Evolutionary conservation across 2,329 filamentous ascomycete genomes (phyloP).

Genomic region (Penicillium palitans): DNA sequence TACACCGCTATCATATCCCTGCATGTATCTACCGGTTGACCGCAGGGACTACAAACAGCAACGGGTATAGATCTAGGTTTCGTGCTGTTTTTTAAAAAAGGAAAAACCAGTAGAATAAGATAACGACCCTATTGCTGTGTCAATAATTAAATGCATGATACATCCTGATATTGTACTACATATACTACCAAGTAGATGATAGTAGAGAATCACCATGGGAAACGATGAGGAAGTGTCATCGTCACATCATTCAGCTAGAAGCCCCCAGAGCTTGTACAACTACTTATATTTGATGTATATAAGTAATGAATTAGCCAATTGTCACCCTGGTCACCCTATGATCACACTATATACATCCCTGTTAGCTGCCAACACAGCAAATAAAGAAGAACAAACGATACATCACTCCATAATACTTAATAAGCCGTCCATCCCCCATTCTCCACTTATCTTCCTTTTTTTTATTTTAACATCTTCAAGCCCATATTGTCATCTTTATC

Average conservation of each 20-base stretch:
- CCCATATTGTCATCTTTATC: not conserved
- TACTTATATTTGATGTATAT: not conserved
- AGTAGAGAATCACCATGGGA: too few relatives aligned
- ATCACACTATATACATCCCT: not conserved
- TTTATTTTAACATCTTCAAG: not conserved
- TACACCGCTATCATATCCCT: not conserved
- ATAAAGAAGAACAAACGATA: not conserved
- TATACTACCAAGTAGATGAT: too few relatives aligned
- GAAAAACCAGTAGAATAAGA: too few relatives aligned
- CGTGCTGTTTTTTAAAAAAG: not conserved
- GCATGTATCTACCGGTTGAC: not conserved
- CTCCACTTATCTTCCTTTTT: not conserved
- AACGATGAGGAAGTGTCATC: too few relatives aligned
- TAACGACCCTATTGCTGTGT: not conserved
- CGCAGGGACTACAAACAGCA: not conserved
- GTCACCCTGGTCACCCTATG: not conserved
- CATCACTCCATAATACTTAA: not conserved
- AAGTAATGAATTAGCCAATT: not conserved
- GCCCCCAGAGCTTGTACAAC: not conserved
- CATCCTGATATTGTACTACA: too few relatives aligned
- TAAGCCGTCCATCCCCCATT: not conserved
- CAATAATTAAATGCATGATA: not conserved
- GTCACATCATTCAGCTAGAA: not conserved
- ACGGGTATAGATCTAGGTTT: not conserved
- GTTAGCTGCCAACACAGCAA: not conserved